Conservation (phyloP, 2,329 filamentous ascomycete species). For the Colletotrichum lini region DNA sequence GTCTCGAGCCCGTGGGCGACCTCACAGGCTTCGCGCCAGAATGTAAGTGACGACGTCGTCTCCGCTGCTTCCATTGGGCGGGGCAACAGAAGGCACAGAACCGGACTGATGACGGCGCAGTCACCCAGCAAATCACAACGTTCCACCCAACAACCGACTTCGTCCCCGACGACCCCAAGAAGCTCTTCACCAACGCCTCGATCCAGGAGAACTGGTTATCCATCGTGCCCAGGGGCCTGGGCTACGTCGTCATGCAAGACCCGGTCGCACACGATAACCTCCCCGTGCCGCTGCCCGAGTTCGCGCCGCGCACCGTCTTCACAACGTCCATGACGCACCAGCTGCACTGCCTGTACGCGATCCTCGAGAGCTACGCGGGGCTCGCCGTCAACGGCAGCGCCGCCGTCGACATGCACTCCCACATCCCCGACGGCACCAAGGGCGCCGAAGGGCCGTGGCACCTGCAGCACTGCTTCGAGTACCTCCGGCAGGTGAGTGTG, state of each 20-base stretch:
- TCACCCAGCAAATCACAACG: slow-evolving; percentile 56
- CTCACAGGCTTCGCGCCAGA: slow-evolving; percentile 57
- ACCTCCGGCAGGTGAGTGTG: slow-evolving; percentile 45
- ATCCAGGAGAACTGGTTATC: slow-evolving; percentile 54
- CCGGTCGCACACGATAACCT: slow-evolving; percentile 54
- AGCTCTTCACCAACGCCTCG: slow-evolving; percentile 55
- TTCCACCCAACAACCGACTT: slow-evolving; percentile 56
- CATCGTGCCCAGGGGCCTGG: slow-evolving; percentile 58
- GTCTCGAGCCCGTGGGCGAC: slow-evolving; percentile 54
- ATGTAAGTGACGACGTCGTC: slow-evolving; percentile 46
- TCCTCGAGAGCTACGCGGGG: slow-evolving; percentile 52
- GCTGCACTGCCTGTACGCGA: slow-evolving; percentile 58
- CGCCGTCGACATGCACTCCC: slow-evolving; percentile 40
- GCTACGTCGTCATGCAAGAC: slow-evolving; percentile 55
- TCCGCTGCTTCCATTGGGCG: no score
- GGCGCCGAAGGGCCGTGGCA: slow-evolving; percentile 49
- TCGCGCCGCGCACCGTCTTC: slow-evolving; percentile 53
- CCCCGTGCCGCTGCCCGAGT: slow-evolving; percentile 52
- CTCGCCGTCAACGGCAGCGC: slow-evolving; percentile 38
- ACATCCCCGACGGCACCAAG: slow-evolving; percentile 45
- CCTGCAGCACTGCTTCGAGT: slow-evolving; percentile 57
- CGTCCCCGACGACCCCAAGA: slow-evolving; percentile 55
- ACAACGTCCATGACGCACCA: slow-evolving; percentile 61
- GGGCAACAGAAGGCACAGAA: not conserved
- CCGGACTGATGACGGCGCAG: slow-evolving; percentile 42